Evolutionary conservation across 2,329 filamentous ascomycete genomes (phyloP), one percentile per base, ranked within the genome.

Genomic region (Aureobasidium lini): DNA sequence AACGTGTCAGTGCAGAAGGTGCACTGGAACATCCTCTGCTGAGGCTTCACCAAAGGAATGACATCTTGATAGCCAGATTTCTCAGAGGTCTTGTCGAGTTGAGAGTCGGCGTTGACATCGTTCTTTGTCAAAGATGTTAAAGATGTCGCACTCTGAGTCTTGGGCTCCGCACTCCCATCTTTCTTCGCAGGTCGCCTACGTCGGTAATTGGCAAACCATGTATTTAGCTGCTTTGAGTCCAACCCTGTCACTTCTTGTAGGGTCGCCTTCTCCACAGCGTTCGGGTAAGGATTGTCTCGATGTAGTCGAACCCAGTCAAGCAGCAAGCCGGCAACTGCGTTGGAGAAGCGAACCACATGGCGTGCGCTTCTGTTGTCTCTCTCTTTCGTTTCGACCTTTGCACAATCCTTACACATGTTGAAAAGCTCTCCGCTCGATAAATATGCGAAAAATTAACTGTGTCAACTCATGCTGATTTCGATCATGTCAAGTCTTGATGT

Each of bases 1-100:
- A 83, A 83, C 0, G 78, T 77, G 62, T 83, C 80, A 8, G 77
- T 77, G 63, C 80, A 83, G 68, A 83, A 83, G 1, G 80, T 83
- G 66, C 80, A 83, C 66, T 83, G 80, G 63, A 80, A 83, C 13
- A 15, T 48, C n/a, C 18, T 48, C 29, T 34, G 13, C 9, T 32
- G 44, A 6, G 15, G 23, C 23, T 23, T 23, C 23, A 16, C 6
- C 4, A n/a, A 1, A 47, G 29, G 16, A 9, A 10, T 23, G 5
- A n/a, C 15, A 2, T 15, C 15, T 16, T 47, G 13, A 23, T 23
- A 3, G 23, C 23, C 23, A 23, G 23, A 23, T 23, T 23, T 23
- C 15, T 32, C 44, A 11, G 44, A 3, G 9, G 11, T 3, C 13
- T 13, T 15, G 8, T 18, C 40, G 40, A 3, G 6, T 1, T 42